phyloP scores from a whole-genome alignment of 1,284 basidiomycete genomes.

The Gomphus bonarii region DNA sequence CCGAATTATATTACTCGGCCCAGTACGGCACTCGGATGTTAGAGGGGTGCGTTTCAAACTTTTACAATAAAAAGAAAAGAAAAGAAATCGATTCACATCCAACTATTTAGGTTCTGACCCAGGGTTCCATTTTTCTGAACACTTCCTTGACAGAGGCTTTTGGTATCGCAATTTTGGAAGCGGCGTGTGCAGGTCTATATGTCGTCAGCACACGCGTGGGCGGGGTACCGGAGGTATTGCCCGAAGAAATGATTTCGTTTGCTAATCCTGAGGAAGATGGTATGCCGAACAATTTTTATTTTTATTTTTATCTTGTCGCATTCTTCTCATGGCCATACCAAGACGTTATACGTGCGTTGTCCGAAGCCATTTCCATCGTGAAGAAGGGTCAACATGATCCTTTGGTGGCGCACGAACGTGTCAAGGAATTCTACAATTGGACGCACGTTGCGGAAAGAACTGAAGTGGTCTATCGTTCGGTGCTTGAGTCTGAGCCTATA shows the following conservation, averaged over 20 bases:
- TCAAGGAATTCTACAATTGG: conserved; percentile 88
- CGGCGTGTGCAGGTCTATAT: conserved; percentile 89
- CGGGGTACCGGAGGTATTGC: conserved; percentile 92
- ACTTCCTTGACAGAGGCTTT: conserved; percentile 96
- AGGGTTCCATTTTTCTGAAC: conserved; percentile 89
- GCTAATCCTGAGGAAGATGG: conserved; percentile 81
- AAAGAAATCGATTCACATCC: background rate
- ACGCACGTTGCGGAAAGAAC: conserved; percentile 69
- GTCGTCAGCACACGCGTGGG: conserved; percentile 93
- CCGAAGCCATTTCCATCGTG: conserved; percentile 71
- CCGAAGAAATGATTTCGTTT: conserved; percentile 89
- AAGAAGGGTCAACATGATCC: conserved; percentile 68
- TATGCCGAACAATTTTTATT: too few relatives aligned
- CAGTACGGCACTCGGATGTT: conserved; percentile 75
- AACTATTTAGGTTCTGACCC: conserved; percentile 57
- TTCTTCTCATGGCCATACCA: background rate
- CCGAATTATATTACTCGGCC: conserved; percentile 81
- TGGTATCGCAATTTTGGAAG: conserved; percentile 93
- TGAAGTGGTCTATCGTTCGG: conserved; percentile 72
- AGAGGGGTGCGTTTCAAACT: conserved; percentile 43
- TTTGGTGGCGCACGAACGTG: conserved; percentile 61
- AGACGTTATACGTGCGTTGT: conserved; percentile 84
- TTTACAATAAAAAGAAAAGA: background rate
- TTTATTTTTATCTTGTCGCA: too few relatives aligned
- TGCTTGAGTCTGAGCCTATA: conserved; percentile 47